Base-by-base conservation (phyloP, 192 early-diverging fungal species). In the Rhizoclosmatium globosum region DNA sequence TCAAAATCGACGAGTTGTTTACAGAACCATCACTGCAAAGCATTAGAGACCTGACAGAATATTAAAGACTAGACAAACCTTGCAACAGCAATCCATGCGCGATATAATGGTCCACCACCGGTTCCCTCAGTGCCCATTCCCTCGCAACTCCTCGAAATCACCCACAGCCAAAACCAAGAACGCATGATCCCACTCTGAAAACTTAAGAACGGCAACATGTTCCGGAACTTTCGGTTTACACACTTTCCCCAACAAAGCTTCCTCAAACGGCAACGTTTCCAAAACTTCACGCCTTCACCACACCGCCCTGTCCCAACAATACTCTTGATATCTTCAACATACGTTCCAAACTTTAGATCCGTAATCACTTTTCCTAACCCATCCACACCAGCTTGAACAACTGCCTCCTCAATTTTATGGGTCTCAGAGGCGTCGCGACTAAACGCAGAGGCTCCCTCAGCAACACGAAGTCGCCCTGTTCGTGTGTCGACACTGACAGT, bases 81-180 rank as follows among this genome's bases (percentile, higher is more conserved):
- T 21, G n/a, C 45, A 4, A 74, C 15, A 17, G 62, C 59, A 21
- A 74, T 44, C 72, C 72, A 74, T 9, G 61, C 61, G 11, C 59
- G 7, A 39, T 74, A 64, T 11, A 62, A 7, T 6, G 72, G 58
- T 59, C 44, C 72, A 39, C 9, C 72, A 15, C 13, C 1, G 4
- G 3, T 21, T 56, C 38, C 48, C 42, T 60, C 1, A 3, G 3
- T 21, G 11, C 38, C 48, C 42, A 42, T 64, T 45, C 31, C 42
- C 50, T 71, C 70, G 39, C 57, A 62, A 43, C 44, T 74, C 72
- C 41, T 62, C 72, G 39, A 47, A 15, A 59, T 23, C 23, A 19
- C 72, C 72, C 4, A 74, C 61, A 31, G 72, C 72, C 42, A 74
- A 43, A 2, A 62, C 23, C 21, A 74, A 7, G 46, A 44, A 74